phyloP scores from a whole-genome alignment of 106 monocot genomes.

The Dioscorea alata region DNA sequence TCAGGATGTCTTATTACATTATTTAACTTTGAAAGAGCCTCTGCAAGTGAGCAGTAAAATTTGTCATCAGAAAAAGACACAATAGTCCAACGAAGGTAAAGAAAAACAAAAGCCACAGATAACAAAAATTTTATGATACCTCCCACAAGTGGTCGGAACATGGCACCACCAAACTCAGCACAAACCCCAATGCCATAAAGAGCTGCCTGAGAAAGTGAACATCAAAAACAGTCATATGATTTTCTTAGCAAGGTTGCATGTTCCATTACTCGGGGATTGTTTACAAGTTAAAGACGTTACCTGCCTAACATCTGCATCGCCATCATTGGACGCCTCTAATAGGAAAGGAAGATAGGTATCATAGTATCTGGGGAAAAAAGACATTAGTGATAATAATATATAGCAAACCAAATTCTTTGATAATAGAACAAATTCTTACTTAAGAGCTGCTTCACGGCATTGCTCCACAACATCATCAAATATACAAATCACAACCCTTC shows the following conservation, averaged over 20 bases:
- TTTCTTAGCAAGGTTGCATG: no score
- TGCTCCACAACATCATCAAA: conserved; percentile 98
- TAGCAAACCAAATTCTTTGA: background rate
- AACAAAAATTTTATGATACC: conserved; percentile 27
- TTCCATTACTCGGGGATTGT: no score
- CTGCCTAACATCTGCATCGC: conserved; percentile 87
- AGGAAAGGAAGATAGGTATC: conserved; percentile 82
- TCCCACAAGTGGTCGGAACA: conserved; percentile 86
- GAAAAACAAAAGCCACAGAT: background rate
- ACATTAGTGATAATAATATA: background rate
- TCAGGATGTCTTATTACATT: conserved; percentile 73
- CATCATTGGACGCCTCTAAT: conserved; percentile 89
- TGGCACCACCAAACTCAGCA: conserved; percentile 85
- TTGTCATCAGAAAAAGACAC: background rate
- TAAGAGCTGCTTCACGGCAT: conserved; percentile 81
- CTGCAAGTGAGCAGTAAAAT: conserved; percentile 31
- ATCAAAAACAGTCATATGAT: no score
- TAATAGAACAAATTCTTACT: conserved; percentile 34
- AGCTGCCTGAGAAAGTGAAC: conserved; percentile 64
- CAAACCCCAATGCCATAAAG: conserved; percentile 96
- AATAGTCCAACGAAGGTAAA: background rate
- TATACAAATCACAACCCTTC: conserved; percentile 95
- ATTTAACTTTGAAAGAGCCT: conserved; percentile 79
- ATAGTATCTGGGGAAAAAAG: conserved; percentile 52
- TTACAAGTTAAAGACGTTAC: conserved; percentile 11